Evolutionary conservation across 768 basidiomycete genomes (phyloP).

Genomic region (Lactarius hatsudake): DNA sequence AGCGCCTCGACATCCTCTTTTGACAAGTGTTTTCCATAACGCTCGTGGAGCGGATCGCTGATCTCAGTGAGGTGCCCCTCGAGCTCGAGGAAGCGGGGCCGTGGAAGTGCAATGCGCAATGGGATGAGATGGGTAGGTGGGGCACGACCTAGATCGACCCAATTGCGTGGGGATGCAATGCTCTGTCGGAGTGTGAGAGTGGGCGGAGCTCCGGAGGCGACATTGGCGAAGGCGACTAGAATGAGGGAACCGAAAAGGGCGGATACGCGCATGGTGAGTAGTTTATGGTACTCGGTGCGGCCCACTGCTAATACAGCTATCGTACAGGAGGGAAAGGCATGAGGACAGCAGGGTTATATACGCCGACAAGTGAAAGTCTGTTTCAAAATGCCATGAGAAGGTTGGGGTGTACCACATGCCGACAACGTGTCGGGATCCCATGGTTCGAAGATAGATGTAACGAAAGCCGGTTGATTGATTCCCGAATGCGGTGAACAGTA

Average conservation of each 20-base stretch:
- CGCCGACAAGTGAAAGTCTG: neutral
- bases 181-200: slow-evolving; percentile 44
- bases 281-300: neutral
- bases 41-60: slow-evolving; percentile 29
- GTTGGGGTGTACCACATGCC: neutral
- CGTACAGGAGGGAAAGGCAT: neutral
- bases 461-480: too few relatives aligned
- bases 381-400: neutral
- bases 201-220: neutral
- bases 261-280: neutral
- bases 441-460: too few relatives aligned
- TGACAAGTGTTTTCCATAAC: slow-evolving; percentile 40
- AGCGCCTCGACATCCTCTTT: slow-evolving; percentile 58
- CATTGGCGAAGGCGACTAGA: neutral
- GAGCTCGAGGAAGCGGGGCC: slow-evolving; percentile 28
- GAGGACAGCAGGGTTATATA: neutral
- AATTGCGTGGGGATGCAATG: slow-evolving; percentile 43
- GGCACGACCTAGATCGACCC: slow-evolving; percentile 44
- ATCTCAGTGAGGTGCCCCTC: slow-evolving; percentile 31
- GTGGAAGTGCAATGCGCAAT: slow-evolving; percentile 41
- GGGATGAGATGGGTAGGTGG: slow-evolving; percentile 46
- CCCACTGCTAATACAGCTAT: neutral
- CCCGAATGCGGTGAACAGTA: too few relatives aligned
- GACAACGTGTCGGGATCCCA: neutral
- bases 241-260: neutral